Conservation (phyloP, 345 rosid genomes). For the Microthlaspi erraticum region DNA sequence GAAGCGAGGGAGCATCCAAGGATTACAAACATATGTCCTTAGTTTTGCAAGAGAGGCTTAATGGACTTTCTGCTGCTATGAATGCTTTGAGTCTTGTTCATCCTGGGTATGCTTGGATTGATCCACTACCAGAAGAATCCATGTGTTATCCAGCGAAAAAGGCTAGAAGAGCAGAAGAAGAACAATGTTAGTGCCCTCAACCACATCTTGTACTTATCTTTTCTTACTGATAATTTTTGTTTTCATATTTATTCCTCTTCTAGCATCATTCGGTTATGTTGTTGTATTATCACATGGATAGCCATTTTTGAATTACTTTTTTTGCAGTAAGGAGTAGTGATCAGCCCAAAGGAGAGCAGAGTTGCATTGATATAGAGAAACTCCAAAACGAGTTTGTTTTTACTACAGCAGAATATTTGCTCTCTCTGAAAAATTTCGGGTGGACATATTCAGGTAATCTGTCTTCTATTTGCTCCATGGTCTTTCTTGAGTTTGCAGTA, state of each 20-base stretch:
- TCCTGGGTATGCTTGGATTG: slow-evolving; percentile 90
- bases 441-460: slow-evolving; percentile 73
- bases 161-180: slow-evolving; percentile 61
- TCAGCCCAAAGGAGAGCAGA: slow-evolving; percentile 50
- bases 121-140: slow-evolving; percentile 56
- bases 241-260: too few relatives aligned
- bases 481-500: slow-evolving; percentile 32
- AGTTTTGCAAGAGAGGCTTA: slow-evolving; percentile 80
- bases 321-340: slow-evolving; percentile 52
- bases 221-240: slow-evolving; percentile 9
- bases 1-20: slow-evolving; percentile 60
- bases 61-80: slow-evolving; percentile 88
- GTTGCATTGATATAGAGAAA: slow-evolving; percentile 64
- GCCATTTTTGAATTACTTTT: slow-evolving; percentile 23
- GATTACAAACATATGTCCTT: slow-evolving; percentile 62
- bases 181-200: slow-evolving; percentile 54
- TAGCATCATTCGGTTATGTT: slow-evolving; percentile 13
- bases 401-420: slow-evolving; percentile 82
- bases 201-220: slow-evolving; percentile 26
- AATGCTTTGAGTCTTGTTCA: slow-evolving; percentile 86
- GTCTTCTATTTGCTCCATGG: slow-evolving; percentile 10
- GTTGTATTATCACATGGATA: slow-evolving; percentile 24
- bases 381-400: slow-evolving; percentile 81
- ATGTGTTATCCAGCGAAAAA: slow-evolving; percentile 69
- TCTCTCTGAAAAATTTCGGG: slow-evolving; percentile 65